phyloP scores from a whole-genome alignment of 805 yeast genomes.

The Wickerhamomyces chaumierensis region DNA sequence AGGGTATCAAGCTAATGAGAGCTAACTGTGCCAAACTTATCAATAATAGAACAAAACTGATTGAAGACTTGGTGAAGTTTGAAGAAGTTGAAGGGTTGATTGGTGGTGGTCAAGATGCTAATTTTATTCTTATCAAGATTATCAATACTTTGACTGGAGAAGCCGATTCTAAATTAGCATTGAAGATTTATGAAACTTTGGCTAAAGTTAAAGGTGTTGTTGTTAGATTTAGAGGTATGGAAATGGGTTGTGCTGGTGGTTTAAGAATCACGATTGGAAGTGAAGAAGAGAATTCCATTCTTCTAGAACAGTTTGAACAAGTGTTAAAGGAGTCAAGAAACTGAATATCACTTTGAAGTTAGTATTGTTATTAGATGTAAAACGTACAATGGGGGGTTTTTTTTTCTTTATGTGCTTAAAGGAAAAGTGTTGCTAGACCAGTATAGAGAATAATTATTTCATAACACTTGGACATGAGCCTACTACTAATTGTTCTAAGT shows the following conservation, averaged over 20 bases:
- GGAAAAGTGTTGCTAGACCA: no score
- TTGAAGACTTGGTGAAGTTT: conserved; percentile 41
- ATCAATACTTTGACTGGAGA: conserved; percentile 40
- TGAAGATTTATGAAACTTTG: conserved; percentile 48
- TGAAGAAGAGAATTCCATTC: conserved; percentile 48
- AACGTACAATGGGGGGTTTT: background rate
- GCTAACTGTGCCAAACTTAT: conserved; percentile 36
- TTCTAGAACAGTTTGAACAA: conserved; percentile 39
- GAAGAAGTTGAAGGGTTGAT: conserved; percentile 60
- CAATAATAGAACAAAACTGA: conserved; percentile 42
- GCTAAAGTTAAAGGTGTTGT: conserved; percentile 73
- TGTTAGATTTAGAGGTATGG: conserved; percentile 84
- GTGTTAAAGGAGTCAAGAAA: conserved; percentile 17
- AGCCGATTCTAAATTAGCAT: conserved; percentile 63
- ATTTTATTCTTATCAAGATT: conserved; percentile 69
- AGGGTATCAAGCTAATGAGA: conserved; percentile 52
- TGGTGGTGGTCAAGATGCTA: conserved; percentile 73
- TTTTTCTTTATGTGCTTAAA: no score
- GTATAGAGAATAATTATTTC: no score
- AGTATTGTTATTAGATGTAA: no score
- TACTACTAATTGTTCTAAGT: no score
- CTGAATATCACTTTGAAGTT: no score
- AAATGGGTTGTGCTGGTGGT: conserved; percentile 81
- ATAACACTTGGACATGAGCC: no score
- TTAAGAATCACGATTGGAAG: conserved; percentile 86